Conservation (phyloP, 306 rosid species). For the Sicyos edulis region DNA sequence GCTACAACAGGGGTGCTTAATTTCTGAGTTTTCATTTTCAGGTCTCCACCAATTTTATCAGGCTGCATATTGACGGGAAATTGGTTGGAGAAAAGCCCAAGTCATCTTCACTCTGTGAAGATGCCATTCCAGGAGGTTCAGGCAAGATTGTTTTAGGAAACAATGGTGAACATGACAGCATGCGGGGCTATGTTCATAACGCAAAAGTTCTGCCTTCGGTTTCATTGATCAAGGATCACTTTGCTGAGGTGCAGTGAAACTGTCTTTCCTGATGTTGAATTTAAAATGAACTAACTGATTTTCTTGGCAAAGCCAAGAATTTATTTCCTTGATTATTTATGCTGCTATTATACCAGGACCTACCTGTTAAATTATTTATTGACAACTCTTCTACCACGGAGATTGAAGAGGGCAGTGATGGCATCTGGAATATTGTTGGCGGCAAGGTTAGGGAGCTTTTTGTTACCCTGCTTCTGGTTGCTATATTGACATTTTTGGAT, state of each 20-base stretch:
- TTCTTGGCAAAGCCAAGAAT: slow-evolving; percentile 16
- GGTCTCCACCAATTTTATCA: slow-evolving; percentile 51
- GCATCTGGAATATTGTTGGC: slow-evolving; percentile 87
- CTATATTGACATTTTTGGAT: background rate
- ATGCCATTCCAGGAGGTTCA: slow-evolving; percentile 28
- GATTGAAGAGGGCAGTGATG: slow-evolving; percentile 70
- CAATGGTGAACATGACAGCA: slow-evolving; percentile 43
- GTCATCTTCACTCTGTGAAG: slow-evolving; percentile 33
- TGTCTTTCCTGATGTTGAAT: slow-evolving; percentile 21
- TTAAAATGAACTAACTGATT: background rate
- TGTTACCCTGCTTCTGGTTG: background rate
- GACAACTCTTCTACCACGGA: slow-evolving; percentile 72
- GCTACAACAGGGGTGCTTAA: slow-evolving; percentile 14
- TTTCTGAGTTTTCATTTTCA: slow-evolving; percentile 30
- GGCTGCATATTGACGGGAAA: slow-evolving; percentile 69
- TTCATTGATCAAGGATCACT: slow-evolving; percentile 45
- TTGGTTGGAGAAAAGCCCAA: slow-evolving; percentile 41
- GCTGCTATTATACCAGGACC: slow-evolving; percentile 49
- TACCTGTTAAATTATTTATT: slow-evolving; percentile 65
- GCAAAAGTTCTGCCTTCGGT: slow-evolving; percentile 36
- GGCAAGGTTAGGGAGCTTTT: slow-evolving; percentile 66
- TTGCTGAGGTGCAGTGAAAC: slow-evolving; percentile 43
- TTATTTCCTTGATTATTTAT: slow-evolving; percentile 22
- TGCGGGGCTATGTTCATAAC: slow-evolving; percentile 64
- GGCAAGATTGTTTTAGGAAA: slow-evolving; percentile 47